Percentiles rank a stretch among this genome's conserved stretches.
phyloP scores from a whole-genome alignment of 352 stramenopile species.

The Pythium rishiriense region DNA sequence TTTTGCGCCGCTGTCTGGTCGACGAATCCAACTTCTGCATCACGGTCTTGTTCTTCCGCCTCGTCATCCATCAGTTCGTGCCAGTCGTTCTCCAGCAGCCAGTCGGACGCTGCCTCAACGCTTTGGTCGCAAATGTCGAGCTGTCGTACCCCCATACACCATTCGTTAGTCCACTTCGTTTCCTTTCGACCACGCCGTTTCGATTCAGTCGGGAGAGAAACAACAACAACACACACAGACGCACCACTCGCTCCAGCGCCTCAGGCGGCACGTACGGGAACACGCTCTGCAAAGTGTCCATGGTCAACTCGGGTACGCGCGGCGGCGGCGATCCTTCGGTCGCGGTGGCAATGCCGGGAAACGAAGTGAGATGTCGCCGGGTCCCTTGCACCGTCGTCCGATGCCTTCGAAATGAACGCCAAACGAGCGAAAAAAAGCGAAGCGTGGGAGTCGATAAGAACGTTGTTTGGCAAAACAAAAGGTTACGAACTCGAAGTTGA shows the following conservation, averaged over 20 bases:
- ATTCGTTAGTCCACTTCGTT: background rate
- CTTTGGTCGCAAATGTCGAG: constrained; percentile 38
- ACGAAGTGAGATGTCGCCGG: constrained; percentile 2
- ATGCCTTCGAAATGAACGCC: constrained; percentile 7
- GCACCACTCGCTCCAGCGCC: constrained; percentile 38
- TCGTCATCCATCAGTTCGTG: constrained; percentile 34
- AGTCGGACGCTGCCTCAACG: constrained; percentile 37
- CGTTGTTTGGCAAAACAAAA: constrained; percentile 19
- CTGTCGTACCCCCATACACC: constrained; percentile 11
- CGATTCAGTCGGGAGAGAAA: background rate
- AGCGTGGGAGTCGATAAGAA: constrained; percentile 16
- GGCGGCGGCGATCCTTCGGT: background rate
- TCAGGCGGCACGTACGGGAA: constrained; percentile 32
- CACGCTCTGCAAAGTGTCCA: constrained; percentile 35
- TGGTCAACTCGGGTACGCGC: constrained; percentile 1
- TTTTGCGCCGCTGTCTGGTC: background rate
- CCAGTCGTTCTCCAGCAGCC: constrained; percentile 43
- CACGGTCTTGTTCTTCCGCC: constrained; percentile 12
- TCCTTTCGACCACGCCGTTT: constrained; percentile 15
- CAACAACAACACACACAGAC: background rate
- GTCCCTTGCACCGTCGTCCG: background rate
- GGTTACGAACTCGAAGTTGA: constrained; percentile 18
- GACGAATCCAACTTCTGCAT: constrained; percentile 6
- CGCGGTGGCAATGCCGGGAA: background rate
- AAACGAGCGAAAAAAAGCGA: background rate